Base-by-base conservation (phyloP, 352 stramenopile genomes). In the Globisporangium apiculatum region DNA sequence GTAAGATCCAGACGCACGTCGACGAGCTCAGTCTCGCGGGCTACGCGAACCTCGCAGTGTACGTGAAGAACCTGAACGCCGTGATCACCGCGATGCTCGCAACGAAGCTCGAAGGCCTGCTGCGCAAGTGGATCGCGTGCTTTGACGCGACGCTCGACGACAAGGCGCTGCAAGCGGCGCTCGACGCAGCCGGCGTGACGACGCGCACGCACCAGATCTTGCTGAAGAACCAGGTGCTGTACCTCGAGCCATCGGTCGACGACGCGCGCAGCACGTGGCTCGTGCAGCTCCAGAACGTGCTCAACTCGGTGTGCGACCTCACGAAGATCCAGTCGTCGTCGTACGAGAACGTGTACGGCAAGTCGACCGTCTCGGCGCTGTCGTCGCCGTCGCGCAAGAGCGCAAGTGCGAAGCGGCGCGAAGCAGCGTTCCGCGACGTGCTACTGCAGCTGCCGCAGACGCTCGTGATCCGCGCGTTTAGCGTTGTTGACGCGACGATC, bases 161-260 rank as follows among this genome's bases (percentile, higher is more conserved):
- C 36, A 91, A 89, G 53, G 61, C 3, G 68, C 86, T 11, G 64
- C 81, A 60, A 47, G 61, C 57, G 60, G 78, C 31, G 40, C 56
- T 91, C 36, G 60, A 65, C n/a, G 76, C 72, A 7, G 72, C 71
- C 3, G 67, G 69, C 35, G 60, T 95, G 45, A 62, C 55, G 31
- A 56, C 78, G 24, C 80, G 64, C 3, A 89, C 74, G 15, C 89
- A 97, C 55, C 91, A 98, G 68, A 98, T 99, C 61, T 58, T 98
- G 41, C 75, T 99, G 31, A 92, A 96, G 51, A 99, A 99, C 67
- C 96, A 99, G 65, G 83, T 98, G 53, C 86, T 99, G 60, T 98
- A 92, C 46, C 81, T 99, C 36, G 88, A 93, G 18, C 97, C 97
- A 43, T 94, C 96, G 10, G 83, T 99, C 55, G 91, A 97, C 53